Percentiles rank a stretch among this genome's conserved stretches.
Evolutionary conservation across 805 yeast species (phyloP).

Genomic region (Saccharomycopsis malanga): DNA sequence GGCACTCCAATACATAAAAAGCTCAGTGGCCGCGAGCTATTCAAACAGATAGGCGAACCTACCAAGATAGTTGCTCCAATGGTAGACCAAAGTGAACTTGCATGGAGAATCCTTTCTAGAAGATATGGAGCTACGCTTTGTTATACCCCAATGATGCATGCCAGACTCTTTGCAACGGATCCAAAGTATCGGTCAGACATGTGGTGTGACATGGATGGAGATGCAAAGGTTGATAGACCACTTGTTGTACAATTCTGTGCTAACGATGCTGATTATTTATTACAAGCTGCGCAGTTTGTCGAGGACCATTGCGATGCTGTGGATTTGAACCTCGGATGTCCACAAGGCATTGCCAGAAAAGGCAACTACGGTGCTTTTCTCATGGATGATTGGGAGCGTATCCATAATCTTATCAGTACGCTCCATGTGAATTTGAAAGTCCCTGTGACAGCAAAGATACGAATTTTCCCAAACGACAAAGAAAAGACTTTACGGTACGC

Average conservation of each 20-base stretch:
- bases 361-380: conserved; percentile 94
- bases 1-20: conserved; percentile 1
- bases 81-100: conserved; percentile 96
- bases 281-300: conserved; percentile 75
- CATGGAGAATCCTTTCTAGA: conserved; percentile 86
- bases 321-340: conserved; percentile 93
- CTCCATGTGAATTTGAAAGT: conserved; percentile 68
- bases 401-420: conserved; percentile 60
- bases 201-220: conserved; percentile 75
- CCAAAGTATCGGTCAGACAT: conserved; percentile 72
- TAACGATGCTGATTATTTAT: conserved; percentile 79
- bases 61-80: conserved; percentile 90
- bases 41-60: conserved; percentile 36
- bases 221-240: conserved; percentile 64
- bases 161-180: conserved; percentile 78
- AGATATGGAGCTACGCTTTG: conserved; percentile 88
- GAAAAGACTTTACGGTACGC: conserved; percentile 83
- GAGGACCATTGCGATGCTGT: conserved; percentile 90
- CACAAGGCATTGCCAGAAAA: conserved; percentile 92
- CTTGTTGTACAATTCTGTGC: conserved; percentile 94
- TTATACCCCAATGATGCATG: conserved; percentile 96
- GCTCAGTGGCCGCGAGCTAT: conserved; percentile 10
- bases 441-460: conserved; percentile 93
- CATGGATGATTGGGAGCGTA: conserved; percentile 94
- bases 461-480: conserved; percentile 56